A percentile compares a stretch with the other conserved stretches of the same genome.
Conservation (phyloP, 495 filamentous ascomycete genomes). For the Penicillium coffeae region DNA sequence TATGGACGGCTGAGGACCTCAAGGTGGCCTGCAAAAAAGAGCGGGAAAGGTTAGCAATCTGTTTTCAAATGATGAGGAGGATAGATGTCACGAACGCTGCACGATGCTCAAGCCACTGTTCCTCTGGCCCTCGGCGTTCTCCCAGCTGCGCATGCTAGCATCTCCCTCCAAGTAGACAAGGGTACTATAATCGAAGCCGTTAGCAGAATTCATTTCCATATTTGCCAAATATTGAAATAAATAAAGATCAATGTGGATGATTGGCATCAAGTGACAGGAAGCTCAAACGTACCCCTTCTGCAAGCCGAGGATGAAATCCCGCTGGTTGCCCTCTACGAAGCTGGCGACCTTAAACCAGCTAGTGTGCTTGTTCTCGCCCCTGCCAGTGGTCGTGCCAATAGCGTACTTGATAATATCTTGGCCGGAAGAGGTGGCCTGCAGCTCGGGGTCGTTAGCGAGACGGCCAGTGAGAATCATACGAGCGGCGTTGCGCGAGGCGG, state of each 20-base stretch:
- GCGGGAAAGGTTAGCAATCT: slow-evolving; percentile 4
- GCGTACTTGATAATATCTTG: slow-evolving; percentile 64
- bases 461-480: slow-evolving; percentile 72
- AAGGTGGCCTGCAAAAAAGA: slow-evolving; percentile 43
- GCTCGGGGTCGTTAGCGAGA: slow-evolving; percentile 66
- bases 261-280: not conserved
- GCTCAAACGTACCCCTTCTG: slow-evolving; percentile 71
- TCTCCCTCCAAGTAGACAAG: slow-evolving; percentile 74
- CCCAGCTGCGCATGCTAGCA: slow-evolving; percentile 55
- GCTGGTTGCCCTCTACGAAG: slow-evolving; percentile 58
- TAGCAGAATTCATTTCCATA: too few species aligned
- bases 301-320: slow-evolving; percentile 61
- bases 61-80: not conserved
- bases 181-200: slow-evolving; percentile 47
- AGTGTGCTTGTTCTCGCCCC: slow-evolving; percentile 57
- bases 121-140: slow-evolving; percentile 60
- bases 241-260: not conserved
- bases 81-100: slow-evolving; percentile 67
- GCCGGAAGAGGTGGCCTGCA: slow-evolving; percentile 60
- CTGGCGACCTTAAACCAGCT: slow-evolving; percentile 73
- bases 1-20: slow-evolving; percentile 56
- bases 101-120: slow-evolving; percentile 57
- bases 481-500: slow-evolving; percentile 43
- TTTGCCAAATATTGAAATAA: too few species aligned
- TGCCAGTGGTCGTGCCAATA: slow-evolving; percentile 56